Evolutionary conservation across 306 rosid species (phyloP).

Genomic region (Inga leiocalycina): DNA sequence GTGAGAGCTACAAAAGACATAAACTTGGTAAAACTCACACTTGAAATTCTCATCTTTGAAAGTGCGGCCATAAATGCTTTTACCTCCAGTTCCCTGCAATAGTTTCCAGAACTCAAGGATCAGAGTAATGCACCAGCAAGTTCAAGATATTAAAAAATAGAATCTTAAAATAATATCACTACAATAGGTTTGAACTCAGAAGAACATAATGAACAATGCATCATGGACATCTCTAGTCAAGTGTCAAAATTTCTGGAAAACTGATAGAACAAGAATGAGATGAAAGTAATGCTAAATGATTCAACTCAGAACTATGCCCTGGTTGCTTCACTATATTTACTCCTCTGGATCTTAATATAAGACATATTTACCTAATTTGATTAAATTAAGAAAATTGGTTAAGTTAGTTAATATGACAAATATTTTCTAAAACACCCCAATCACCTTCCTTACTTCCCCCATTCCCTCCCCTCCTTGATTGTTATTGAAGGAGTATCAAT

Average conservation of each 20-base stretch:
- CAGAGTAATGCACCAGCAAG: neutral
- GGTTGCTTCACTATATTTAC: too few species aligned
- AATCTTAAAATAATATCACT: neutral
- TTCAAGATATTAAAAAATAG: neutral
- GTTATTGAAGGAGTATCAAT: too few species aligned
- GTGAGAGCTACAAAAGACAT: conserved; percentile 17
- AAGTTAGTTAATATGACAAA: too few species aligned
- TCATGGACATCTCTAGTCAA: neutral
- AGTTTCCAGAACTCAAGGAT: conserved; percentile 22
- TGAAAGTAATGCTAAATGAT: too few species aligned
- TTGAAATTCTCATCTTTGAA: conserved; percentile 95
- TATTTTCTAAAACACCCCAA: too few species aligned
- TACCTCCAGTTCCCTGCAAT: conserved; percentile 93
- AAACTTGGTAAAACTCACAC: conserved; percentile 52
- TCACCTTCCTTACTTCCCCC: too few species aligned
- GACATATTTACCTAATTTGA: too few species aligned
- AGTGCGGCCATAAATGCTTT: conserved; percentile 95
- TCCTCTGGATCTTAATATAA: too few species aligned
- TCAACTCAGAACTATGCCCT: too few species aligned
- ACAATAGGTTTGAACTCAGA: neutral
- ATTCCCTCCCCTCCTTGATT: too few species aligned
- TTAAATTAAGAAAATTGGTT: too few species aligned
- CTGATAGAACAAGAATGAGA: conserved; percentile 7
- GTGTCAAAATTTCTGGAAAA: neutral
- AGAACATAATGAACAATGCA: neutral